Evolutionary conservation across 1,139 yeast species (phyloP), one percentile per base, ranked within the genome.

Genomic region (Candida tunisiensis): DNA sequence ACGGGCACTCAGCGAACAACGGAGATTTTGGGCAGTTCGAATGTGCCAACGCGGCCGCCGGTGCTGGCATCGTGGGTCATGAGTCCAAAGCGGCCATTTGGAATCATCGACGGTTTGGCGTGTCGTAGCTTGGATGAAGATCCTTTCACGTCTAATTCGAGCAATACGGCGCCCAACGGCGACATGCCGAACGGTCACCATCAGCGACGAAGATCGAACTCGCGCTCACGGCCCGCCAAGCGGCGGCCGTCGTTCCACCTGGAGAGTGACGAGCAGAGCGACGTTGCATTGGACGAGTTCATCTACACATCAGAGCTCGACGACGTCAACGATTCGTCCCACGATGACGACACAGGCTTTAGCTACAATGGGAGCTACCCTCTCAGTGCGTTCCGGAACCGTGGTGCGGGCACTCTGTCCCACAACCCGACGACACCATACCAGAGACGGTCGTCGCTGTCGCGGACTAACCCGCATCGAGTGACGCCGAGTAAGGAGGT

Each of bases 101-200:
- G 94, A 16, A 82, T 88, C 33, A 85, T 88, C 41, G 96, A 88
- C 48, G 96, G 98, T 5, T 61, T 80, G 19, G 73, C 93, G n/a
- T n/a, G n/a, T n/a, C n/a, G n/a, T n/a, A n/a, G n/a, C n/a, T n/a
- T n/a, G n/a, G n/a, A n/a, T n/a, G n/a, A n/a, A n/a, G n/a, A n/a
- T n/a, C n/a, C n/a, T n/a, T n/a, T n/a, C 1, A 88, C 96, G 1
- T 61, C 94, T 31, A 74, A 92, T 2, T 58, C 83, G 52, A 62
- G 51, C 58, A 73, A 41, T 29, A 52, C 46, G 28, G 37, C 44
- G 11, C 31, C 28, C 17, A 34, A 30, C 9, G 25, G 33, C n/a
- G 37, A 24, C 23, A 21, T 22, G 1, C 19, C 23, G 18, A 22
- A 21, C 16, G 15, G 22, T 7, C 31, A 16, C 18, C 20, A n/a